phyloP scores from a whole-genome alignment of 805 yeast genomes.

The Komagataella pseudopastoris region DNA sequence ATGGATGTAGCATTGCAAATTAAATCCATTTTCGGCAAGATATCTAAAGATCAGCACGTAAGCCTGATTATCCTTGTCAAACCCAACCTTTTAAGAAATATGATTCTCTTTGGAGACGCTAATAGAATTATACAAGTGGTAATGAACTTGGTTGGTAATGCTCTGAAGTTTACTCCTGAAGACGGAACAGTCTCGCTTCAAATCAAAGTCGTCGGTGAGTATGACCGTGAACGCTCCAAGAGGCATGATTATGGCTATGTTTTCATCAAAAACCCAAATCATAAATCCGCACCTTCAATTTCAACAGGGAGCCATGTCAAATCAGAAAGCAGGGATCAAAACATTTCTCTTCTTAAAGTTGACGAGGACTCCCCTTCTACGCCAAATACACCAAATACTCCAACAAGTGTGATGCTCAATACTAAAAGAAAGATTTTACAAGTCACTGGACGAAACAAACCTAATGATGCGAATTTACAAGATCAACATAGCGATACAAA shows the following conservation, averaged over 20 bases:
- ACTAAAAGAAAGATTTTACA: neutral
- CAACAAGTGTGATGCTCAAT: neutral
- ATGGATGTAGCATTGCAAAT: constrained; percentile 77
- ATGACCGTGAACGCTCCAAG: constrained; percentile 40
- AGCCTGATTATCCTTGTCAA: constrained; percentile 44
- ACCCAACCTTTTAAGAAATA: constrained; percentile 47
- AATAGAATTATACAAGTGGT: constrained; percentile 84
- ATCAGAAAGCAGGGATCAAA: neutral
- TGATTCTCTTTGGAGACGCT: constrained; percentile 75
- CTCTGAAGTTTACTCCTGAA: constrained; percentile 84
- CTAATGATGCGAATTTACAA: constrained; percentile 1
- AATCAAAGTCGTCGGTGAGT: constrained; percentile 55
- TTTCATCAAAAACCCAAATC: constrained; percentile 17
- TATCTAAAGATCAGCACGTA: constrained; percentile 69
- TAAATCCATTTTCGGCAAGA: constrained; percentile 69
- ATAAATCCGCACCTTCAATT: neutral
- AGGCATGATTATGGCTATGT: constrained; percentile 29
- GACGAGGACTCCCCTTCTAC: neutral
- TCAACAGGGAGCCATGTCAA: constrained; percentile 1
- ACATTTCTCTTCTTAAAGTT: neutral
- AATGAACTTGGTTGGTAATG: constrained; percentile 84
- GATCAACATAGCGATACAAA: constrained; percentile 3
- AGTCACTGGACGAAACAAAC: neutral
- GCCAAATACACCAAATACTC: neutral
- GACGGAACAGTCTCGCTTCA: constrained; percentile 67